These are phyloP conservation scores for Macadamia integrifolia DNA, from an alignment of 164 flowering plant species.

Conservation along the genomic window DNA sequence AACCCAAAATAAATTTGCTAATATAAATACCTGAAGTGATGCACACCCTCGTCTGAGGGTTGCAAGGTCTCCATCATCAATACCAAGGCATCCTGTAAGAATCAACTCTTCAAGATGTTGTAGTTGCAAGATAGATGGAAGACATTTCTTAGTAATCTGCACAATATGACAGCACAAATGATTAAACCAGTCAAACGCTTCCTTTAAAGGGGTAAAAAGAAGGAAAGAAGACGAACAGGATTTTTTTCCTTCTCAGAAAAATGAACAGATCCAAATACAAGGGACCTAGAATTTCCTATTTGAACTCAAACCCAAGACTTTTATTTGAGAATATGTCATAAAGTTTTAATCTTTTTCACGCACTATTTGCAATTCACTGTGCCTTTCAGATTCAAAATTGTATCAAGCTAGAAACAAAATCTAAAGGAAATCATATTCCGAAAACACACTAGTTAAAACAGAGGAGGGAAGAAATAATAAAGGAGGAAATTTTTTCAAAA, in stretches of 20 bases:
- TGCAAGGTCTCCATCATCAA: slow-evolving; percentile 65
- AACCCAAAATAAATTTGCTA: not conserved
- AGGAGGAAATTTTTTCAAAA: not conserved
- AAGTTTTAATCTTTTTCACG: no score
- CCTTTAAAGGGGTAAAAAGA: no score
- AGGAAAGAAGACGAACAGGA: not conserved
- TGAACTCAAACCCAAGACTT: not conserved
- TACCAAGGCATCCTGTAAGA: slow-evolving; percentile 73
- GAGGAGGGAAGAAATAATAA: not conserved
- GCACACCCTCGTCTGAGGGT: slow-evolving; percentile 51
- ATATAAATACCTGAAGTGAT: slow-evolving; percentile 54
- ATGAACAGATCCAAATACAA: not conserved
- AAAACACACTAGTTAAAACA: no score
- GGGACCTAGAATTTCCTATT: not conserved
- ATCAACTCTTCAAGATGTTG: slow-evolving; percentile 62
- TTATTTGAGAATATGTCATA: not conserved
- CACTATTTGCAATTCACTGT: no score
- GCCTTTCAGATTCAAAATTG: no score
- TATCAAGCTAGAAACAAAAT: no score
- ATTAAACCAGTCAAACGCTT: not conserved
- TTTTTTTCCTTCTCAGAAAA: no score
- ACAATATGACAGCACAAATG: slow-evolving; percentile 7
- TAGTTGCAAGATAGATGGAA: slow-evolving; percentile 53
- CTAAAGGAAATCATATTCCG: no score
- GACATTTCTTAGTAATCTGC: slow-evolving; percentile 73